phyloP scores from a whole-genome alignment of 139 green algal species.

The Tetraselmis striata region DNA sequence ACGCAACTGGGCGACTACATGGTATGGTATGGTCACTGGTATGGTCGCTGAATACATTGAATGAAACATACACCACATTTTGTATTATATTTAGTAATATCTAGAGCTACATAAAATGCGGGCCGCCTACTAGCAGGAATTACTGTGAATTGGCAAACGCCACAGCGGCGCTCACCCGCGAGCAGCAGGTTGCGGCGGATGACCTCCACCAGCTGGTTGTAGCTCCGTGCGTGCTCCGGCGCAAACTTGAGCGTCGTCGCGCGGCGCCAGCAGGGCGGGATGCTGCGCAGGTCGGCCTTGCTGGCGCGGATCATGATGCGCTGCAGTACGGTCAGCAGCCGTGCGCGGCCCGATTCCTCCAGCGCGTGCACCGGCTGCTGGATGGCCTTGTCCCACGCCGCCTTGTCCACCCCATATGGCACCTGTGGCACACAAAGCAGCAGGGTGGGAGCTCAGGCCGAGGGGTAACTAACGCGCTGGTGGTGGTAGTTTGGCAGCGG shows the following conservation, averaged over 20 bases:
- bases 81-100: no score
- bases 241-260: constrained; percentile 73
- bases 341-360: constrained; percentile 26
- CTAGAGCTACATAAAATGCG: no score
- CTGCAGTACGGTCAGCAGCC: constrained; percentile 62
- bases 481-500: no score
- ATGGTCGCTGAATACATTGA: no score
- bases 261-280: constrained; percentile 43
- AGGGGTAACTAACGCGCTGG: no score
- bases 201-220: constrained; percentile 84
- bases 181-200: constrained; percentile 81
- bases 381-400: constrained; percentile 50
- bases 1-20: no score
- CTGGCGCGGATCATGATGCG: constrained; percentile 67
- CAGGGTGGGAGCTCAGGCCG: constrained; percentile 21
- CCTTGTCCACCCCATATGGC: neutral
- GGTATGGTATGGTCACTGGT: no score
- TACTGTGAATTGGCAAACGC: no score
- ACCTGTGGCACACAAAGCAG: constrained; percentile 5
- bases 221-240: constrained; percentile 64
- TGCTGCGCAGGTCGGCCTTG: constrained; percentile 69
- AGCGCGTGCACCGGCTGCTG: constrained; percentile 58
- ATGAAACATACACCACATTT: no score
- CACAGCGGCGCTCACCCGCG: no score
- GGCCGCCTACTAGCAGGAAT: no score